Conservation (phyloP, 2,329 filamentous ascomycete species). For the Atkinsonella texensis region DNA sequence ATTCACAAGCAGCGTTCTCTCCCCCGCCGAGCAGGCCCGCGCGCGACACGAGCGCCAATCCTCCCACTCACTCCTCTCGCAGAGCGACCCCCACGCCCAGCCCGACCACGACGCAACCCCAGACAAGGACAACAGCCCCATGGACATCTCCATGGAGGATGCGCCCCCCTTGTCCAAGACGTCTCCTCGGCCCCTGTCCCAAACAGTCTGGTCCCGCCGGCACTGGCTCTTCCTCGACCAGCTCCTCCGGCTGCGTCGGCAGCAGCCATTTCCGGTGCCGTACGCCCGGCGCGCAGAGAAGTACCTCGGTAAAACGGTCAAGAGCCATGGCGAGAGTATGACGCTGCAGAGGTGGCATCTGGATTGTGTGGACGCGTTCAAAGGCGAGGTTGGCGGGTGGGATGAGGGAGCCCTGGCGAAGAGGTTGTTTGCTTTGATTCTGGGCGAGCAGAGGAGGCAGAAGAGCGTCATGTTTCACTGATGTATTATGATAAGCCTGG, state of each 20-base stretch:
- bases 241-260: conserved; percentile 35
- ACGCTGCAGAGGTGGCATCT: conserved; percentile 43
- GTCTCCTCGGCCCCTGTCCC: conserved; percentile 21
- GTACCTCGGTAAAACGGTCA: conserved; percentile 37
- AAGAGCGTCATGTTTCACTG: conserved; percentile 20
- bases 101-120: conserved; percentile 3
- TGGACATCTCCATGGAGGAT: conserved; percentile 17
- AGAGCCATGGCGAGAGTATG: conserved; percentile 33
- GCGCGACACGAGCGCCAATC: conserved; percentile 20
- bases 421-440: conserved; percentile 39
- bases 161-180: conserved; percentile 11
- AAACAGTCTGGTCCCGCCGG: conserved; percentile 32
- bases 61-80: conserved; percentile 11
- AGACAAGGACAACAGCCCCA: conserved; percentile 22
- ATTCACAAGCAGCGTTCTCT: conserved; percentile 39
- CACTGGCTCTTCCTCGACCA: conserved; percentile 44
- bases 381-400: conserved; percentile 35
- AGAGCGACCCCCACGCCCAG: conserved; percentile 1
- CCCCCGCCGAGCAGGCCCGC: conserved; percentile 29
- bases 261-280: conserved; percentile 22
- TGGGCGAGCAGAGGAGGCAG: conserved; percentile 32
- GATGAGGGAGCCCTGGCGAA: conserved; percentile 36
- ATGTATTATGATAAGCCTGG: conserved; percentile 1
- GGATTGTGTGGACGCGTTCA: conserved; percentile 44
- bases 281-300: conserved; percentile 19